Evolutionary conservation across 345 rosid genomes (phyloP), one percentile per base, ranked within the genome.

Genomic region (Corymbia maculata): DNA sequence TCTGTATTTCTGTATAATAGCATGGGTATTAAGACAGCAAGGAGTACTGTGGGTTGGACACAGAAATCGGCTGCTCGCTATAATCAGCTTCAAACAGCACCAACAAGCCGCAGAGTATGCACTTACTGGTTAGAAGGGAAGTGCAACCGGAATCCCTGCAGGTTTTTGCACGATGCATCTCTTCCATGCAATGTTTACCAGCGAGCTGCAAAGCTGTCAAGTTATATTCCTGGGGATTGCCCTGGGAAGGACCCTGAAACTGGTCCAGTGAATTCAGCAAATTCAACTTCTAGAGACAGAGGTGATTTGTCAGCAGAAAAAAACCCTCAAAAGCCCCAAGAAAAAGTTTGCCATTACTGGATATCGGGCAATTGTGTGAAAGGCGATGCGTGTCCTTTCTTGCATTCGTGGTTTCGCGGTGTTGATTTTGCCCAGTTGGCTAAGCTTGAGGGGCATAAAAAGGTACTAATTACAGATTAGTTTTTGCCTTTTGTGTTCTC

Each of bases 141-240:
- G 86, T 92, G 94, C 86, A 92, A 89, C 13, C 59, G 91, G 70
- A 89, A 93, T 45, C 93, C 93, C 32, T 92, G 93, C 84, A 87
- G 87, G 89, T 92, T 90, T 32, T 13, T 86, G 90, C 94, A 91
- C 52, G 15, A 15, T 12, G 90, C 88, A 42, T 32, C 32, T 6
- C 86, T 51, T 5, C 87, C 87, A 22, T 45, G 59, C 22, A 68
- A 79, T 42, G 49, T 45, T 85, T 68, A 51, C 36, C 85, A 68
- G 2, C 85, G 44, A n/a, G 57, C 19, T 66, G 47, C 14, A 30
- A 88, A 79, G 52, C 52, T 32, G 47, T 70, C 47, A 1, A 57
- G 64, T 57, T 24, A 57, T 57, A 17, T 17, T 24, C 24, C 1
- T 70, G 47, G 36, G 80, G 80, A 70, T 70, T 2, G 24, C 26